These are phyloP conservation scores for Strobilomyces echinocephalus DNA, from an alignment of 768 basidiomycete species.

Conservation along the genomic window DNA sequence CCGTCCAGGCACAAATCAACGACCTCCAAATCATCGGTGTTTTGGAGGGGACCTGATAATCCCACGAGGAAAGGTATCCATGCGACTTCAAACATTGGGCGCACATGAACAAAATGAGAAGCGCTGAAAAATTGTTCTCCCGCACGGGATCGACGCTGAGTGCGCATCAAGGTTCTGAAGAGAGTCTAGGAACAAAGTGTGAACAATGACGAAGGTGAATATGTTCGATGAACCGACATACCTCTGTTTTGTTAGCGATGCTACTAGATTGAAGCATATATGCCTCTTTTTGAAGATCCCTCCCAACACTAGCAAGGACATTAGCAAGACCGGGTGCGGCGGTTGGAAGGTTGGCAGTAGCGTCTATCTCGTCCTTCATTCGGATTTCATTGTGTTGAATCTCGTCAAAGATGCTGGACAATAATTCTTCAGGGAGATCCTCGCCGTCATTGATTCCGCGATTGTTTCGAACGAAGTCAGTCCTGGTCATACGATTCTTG, in stretches of 20 bases:
- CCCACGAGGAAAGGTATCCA: conserved; percentile 99
- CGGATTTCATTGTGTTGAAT: conserved; percentile 90
- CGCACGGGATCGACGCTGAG: conserved; percentile 77
- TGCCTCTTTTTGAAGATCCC: conserved; percentile 93
- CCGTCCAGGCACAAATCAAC: conserved; percentile 92
- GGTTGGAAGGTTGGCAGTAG: conserved; percentile 36
- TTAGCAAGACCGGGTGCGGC: conserved; percentile 71
- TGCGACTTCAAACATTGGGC: conserved; percentile 98
- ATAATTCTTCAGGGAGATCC: conserved; percentile 82
- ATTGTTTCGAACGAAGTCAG: conserved; percentile 91
- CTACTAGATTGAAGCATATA: conserved; percentile 94
- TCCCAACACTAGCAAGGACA: conserved; percentile 82
- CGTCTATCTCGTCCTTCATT: conserved; percentile 97
- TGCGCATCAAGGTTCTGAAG: conserved; percentile 87
- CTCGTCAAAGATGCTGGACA: conserved; percentile 80
- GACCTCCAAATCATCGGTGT: conserved; percentile 89
- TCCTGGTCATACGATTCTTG: conserved; percentile 90
- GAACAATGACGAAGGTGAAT: background rate
- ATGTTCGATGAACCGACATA: conserved; percentile 26
- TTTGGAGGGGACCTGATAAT: conserved; percentile 89
- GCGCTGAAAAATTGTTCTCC: conserved; percentile 94
- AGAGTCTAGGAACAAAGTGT: conserved; percentile 55
- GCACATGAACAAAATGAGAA: conserved; percentile 92
- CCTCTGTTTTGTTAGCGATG: conserved; percentile 97
- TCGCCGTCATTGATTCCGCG: conserved; percentile 91